A percentile compares a stretch with the other conserved stretches of the same genome.
phyloP scores from a whole-genome alignment of 495 filamentous ascomycete genomes.

The Xylaria acuta region DNA sequence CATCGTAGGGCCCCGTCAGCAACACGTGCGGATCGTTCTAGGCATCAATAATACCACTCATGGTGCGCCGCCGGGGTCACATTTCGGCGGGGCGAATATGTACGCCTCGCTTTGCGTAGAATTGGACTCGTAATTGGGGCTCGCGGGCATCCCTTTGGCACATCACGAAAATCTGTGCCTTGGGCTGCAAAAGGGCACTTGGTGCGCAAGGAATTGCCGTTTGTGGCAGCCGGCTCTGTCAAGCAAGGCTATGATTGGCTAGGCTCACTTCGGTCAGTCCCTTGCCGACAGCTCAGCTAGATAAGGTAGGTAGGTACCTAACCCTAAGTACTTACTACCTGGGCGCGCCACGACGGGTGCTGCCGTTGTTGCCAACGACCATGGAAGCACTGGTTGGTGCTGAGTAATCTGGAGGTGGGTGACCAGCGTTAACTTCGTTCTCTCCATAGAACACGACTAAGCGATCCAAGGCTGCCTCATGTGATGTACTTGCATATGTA shows the following conservation, averaged over 20 bases:
- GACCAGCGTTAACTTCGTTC: background rate
- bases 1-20: background rate
- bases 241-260: conserved; percentile 31
- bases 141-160: background rate
- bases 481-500: conserved; percentile 1
- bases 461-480: background rate
- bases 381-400: background rate
- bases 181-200: background rate
- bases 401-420: background rate
- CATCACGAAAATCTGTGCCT: background rate
- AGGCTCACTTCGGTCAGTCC: background rate
- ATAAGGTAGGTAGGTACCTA: too few species aligned
- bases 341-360: background rate
- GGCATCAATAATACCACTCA: background rate
- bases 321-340: too few species aligned
- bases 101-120: background rate
- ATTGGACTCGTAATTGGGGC: background rate
- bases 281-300: background rate
- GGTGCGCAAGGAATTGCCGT: conserved; percentile 30
- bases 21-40: background rate
- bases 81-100: background rate
- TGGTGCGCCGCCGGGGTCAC: background rate
- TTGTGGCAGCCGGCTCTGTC: conserved; percentile 30
- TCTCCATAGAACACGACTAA: background rate
- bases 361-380: background rate